A percentile compares a stretch with the other conserved stretches of the same genome.
These are phyloP conservation scores for Phaseolus lunatus DNA, from an alignment of 306 rosid species.

Conservation along the genomic window DNA sequence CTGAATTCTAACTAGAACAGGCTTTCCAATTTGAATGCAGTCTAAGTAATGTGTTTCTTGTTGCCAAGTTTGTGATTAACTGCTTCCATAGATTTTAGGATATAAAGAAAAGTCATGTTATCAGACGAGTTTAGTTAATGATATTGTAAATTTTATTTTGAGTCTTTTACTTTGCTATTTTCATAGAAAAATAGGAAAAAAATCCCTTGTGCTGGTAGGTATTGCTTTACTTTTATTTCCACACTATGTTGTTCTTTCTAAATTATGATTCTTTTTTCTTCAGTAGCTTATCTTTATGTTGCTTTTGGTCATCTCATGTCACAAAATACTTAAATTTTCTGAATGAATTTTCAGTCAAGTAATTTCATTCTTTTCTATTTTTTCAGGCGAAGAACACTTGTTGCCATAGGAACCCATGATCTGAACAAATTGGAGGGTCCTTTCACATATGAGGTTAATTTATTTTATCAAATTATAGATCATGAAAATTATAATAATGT, in stretches of 20 bases:
- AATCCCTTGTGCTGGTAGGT: neutral
- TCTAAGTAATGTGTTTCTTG: conserved; percentile 4
- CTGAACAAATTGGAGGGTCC: conserved; percentile 83
- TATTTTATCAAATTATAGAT: conserved; percentile 37
- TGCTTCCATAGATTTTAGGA: neutral
- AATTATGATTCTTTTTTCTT: conserved; percentile 14
- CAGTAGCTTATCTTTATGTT: neutral
- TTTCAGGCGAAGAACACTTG: conserved; percentile 87
- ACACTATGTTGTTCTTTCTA: neutral
- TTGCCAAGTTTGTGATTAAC: neutral
- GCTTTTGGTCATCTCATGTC: conserved; percentile 12
- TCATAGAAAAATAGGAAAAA: neutral
- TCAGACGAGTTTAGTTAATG: neutral
- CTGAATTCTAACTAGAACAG: conserved; percentile 22
- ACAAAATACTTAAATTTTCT: neutral
- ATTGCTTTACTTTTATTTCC: conserved; percentile 18
- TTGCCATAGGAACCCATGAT: conserved; percentile 98
- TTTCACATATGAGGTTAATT: conserved; percentile 96
- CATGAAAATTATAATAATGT: conserved; percentile 27
- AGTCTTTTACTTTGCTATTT: neutral
- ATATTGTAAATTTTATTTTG: neutral
- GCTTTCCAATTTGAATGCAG: neutral
- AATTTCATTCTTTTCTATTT: conserved; percentile 6
- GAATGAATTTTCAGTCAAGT: conserved; percentile 24
- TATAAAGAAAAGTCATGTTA: conserved; percentile 6